Evolutionary conservation across 1,284 basidiomycete genomes (phyloP).

Genomic region (Rhodotorula mucilaginosa): DNA sequence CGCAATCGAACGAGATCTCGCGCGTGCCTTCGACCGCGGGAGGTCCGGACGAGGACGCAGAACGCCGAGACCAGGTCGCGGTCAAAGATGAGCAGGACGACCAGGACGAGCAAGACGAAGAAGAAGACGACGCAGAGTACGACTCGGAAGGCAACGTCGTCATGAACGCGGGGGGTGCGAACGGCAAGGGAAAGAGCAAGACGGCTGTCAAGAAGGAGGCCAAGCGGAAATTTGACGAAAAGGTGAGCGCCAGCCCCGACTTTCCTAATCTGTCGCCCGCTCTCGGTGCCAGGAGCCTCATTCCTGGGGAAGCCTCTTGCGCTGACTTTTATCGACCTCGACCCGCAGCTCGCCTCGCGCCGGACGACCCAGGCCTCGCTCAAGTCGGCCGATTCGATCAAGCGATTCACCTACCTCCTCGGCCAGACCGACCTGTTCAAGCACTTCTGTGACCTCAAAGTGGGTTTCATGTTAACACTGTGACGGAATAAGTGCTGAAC

Average conservation of each 20-base stretch:
- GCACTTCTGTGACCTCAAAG: slow-evolving; percentile 91
- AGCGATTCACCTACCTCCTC: slow-evolving; percentile 88
- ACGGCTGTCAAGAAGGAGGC: slow-evolving; percentile 27
- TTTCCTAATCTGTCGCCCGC: neutral
- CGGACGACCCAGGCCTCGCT: slow-evolving; percentile 27
- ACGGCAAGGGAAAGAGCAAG: slow-evolving; percentile 65
- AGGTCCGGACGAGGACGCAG: slow-evolving; percentile 16
- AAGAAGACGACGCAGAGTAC: slow-evolving; percentile 33
- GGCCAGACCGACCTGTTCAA: slow-evolving; percentile 95
- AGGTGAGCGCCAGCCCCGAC: slow-evolving; percentile 53
- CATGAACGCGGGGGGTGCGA: neutral
- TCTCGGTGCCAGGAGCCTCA: too few species aligned
- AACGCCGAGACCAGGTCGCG: neutral
- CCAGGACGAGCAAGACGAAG: slow-evolving; percentile 19
- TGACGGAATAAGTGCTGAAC: neutral
- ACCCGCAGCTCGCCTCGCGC: slow-evolving; percentile 23
- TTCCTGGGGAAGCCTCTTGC: too few species aligned
- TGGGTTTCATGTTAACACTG: slow-evolving; percentile 49
- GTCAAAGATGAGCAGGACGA: slow-evolving; percentile 21
- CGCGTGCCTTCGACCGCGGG: slow-evolving; percentile 30
- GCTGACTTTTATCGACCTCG: too few species aligned
- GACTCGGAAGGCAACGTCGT: slow-evolving; percentile 27
- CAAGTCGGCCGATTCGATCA: slow-evolving; percentile 87
- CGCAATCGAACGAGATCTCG: slow-evolving; percentile 34
- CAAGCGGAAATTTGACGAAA: slow-evolving; percentile 46